Percentiles rank a stretch among this genome's conserved stretches.
Evolutionary conservation across 371 early-diverging fungal genomes (phyloP).

Genomic region (Umbelopsis sp.): DNA sequence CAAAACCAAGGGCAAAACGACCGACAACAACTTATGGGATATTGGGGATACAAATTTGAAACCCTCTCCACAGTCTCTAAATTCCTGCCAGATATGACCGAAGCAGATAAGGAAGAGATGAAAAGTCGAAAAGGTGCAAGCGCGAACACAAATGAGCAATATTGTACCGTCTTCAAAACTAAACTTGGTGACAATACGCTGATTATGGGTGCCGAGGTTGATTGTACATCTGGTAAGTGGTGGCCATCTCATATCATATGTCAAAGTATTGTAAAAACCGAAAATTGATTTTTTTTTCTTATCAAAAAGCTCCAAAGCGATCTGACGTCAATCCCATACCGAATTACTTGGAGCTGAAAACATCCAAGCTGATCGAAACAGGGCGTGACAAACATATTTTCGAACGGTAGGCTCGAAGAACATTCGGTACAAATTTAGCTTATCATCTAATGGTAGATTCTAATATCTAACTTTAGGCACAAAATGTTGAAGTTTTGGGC

Average conservation of each 20-base stretch:
- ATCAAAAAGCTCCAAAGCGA: slow-evolving; percentile 33
- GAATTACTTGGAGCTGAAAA: slow-evolving; percentile 89
- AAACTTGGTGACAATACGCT: slow-evolving; percentile 69
- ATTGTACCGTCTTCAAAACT: slow-evolving; percentile 85
- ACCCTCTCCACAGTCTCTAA: slow-evolving; percentile 59
- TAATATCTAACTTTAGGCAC: slow-evolving; percentile 42
- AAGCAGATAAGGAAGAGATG: slow-evolving; percentile 42
- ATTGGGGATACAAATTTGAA: slow-evolving; percentile 83
- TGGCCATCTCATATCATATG: background rate
- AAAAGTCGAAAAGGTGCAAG: slow-evolving; percentile 40
- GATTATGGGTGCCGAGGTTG: slow-evolving; percentile 92
- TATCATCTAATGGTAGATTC: background rate
- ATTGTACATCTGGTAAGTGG: slow-evolving; percentile 67
- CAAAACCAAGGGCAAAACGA: slow-evolving; percentile 47
- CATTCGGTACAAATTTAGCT: background rate
- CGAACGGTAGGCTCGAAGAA: slow-evolving; percentile 55
- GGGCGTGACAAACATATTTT: slow-evolving; percentile 58
- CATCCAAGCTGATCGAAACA: slow-evolving; percentile 68
- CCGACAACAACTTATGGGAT: slow-evolving; percentile 69
- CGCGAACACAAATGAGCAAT: slow-evolving; percentile 86
- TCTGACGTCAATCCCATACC: slow-evolving; percentile 41
- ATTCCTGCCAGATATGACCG: slow-evolving; percentile 42
- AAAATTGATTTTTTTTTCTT: slow-evolving; percentile 27
- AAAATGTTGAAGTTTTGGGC: slow-evolving; percentile 92
- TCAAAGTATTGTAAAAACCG: background rate